Conservation (phyloP, 768 basidiomycete genomes). For the Kwoniella dendrophila region DNA sequence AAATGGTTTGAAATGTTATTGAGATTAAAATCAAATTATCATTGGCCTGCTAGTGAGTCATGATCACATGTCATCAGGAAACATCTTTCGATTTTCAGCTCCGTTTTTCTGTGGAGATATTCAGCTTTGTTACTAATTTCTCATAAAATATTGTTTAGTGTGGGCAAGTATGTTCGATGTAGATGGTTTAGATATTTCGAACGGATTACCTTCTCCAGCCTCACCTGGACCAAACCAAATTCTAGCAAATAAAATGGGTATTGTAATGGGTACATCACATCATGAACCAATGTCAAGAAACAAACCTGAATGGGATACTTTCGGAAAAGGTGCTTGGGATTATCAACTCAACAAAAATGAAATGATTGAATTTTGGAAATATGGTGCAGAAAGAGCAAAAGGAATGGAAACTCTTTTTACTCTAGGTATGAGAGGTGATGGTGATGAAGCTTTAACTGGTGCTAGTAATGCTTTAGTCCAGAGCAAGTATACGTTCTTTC, state of each 20-base stretch:
- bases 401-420: constrained; percentile 69
- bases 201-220: constrained; percentile 63
- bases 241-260: constrained; percentile 67
- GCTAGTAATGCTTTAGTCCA: constrained; percentile 45
- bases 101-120: background rate
- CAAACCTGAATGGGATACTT: constrained; percentile 66
- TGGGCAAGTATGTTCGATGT: constrained; percentile 43
- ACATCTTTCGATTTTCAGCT: background rate
- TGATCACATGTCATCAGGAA: background rate
- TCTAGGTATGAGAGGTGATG: constrained; percentile 67
- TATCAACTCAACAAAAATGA: constrained; percentile 60
- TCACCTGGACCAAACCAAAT: constrained; percentile 65
- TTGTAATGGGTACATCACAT: constrained; percentile 73
- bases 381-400: constrained; percentile 65
- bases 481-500: constrained; percentile 56
- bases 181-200: constrained; percentile 20
- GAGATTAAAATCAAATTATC: constrained; percentile 68
- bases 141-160: constrained; percentile 11
- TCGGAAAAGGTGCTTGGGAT: constrained; percentile 67
- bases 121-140: background rate
- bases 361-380: constrained; percentile 67
- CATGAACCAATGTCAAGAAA: constrained; percentile 77
- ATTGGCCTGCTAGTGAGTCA: constrained; percentile 64
- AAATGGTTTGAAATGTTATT: constrained; percentile 65
- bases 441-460: constrained; percentile 53